Evolutionary conservation across 2,329 filamentous ascomycete genomes (phyloP).

Genomic region (Monosporascus sp.): DNA sequence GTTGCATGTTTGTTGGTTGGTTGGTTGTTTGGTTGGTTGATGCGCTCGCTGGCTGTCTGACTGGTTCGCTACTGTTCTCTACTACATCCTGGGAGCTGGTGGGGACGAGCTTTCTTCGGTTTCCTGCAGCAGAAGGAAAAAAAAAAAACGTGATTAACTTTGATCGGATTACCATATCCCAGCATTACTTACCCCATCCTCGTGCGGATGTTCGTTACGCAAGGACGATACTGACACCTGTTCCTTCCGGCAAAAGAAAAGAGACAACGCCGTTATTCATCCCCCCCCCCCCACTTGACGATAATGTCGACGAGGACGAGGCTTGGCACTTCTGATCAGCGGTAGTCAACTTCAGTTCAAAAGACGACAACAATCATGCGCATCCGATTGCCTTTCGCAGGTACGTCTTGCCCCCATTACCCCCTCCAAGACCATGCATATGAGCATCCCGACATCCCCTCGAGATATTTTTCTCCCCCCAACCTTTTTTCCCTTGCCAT

Average conservation of each 20-base stretch:
- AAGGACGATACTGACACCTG: no score
- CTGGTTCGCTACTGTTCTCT: no score
- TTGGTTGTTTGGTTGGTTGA: neutral
- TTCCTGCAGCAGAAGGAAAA: neutral
- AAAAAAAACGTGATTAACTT: neutral
- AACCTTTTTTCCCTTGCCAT: no score
- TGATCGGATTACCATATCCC: no score
- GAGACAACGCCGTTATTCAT: no score
- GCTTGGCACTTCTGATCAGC: neutral
- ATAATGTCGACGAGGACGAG: neutral
- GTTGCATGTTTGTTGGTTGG: neutral
- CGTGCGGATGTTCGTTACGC: no score
- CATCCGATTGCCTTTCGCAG: slow-evolving; percentile 83
- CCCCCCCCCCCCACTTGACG: neutral
- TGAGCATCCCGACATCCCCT: neutral
- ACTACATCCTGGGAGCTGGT: neutral
- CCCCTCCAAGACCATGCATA: neutral
- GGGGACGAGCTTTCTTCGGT: neutral
- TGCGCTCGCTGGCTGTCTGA: no score
- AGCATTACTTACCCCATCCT: no score
- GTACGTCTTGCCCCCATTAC: slow-evolving; percentile 43
- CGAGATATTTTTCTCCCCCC: neutral
- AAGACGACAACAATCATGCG: slow-evolving; percentile 54
- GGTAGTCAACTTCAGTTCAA: slow-evolving; percentile 1
- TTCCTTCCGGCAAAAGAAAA: neutral